Percentiles rank a stretch among this genome's conserved stretches.
Conservation (phyloP, 75 land plant species). For the Sequoiadendron giganteum region DNA sequence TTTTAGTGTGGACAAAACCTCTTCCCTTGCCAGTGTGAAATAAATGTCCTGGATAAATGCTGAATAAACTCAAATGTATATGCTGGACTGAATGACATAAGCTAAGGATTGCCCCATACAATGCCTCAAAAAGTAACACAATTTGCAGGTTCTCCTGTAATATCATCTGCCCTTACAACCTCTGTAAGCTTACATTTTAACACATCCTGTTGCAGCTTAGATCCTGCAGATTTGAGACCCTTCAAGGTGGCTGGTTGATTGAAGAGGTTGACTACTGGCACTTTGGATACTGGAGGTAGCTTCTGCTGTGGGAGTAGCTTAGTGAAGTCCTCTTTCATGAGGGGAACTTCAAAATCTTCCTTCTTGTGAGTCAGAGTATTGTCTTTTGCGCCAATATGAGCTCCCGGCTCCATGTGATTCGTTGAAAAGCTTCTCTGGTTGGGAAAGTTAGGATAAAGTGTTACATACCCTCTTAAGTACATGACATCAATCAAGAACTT, state of each 20-base stretch:
- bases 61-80: neutral
- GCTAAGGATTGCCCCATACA: neutral
- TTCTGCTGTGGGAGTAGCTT: conserved; percentile 32
- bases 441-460: conserved; percentile 53
- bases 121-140: conserved; percentile 20
- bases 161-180: conserved; percentile 29
- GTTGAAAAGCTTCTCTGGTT: conserved; percentile 54
- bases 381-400: conserved; percentile 40
- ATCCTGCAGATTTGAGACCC: conserved; percentile 45
- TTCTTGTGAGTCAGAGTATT: conserved; percentile 36
- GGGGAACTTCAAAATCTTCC: conserved; percentile 47
- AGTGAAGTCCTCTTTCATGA: conserved; percentile 37
- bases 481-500: conserved; percentile 50
- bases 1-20: neutral
- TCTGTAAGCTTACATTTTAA: conserved; percentile 23
- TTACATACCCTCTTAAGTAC: conserved; percentile 52
- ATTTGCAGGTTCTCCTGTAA: conserved; percentile 35
- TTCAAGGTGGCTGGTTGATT: conserved; percentile 34
- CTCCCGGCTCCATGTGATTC: conserved; percentile 60
- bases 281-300: conserved; percentile 30
- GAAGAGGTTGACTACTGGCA: conserved; percentile 55
- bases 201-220: conserved; percentile 46
- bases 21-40: neutral
- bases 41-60: neutral
- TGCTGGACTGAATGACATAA: neutral